phyloP scores from a whole-genome alignment of 1,139 yeast genomes.

The Pneumocystis sp. region DNA sequence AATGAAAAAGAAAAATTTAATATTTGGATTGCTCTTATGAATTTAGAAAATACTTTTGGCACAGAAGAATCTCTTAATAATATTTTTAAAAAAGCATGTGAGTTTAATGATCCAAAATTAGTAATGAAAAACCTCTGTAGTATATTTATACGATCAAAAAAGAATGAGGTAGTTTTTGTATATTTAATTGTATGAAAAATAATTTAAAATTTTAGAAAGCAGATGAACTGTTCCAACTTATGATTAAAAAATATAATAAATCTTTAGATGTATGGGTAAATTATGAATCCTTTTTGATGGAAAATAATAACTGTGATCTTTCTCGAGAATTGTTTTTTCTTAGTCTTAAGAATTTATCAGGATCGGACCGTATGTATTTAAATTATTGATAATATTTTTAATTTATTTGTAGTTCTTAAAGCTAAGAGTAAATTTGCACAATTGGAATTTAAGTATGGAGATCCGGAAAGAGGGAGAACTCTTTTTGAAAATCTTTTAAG shows the following conservation, averaged over 20 bases:
- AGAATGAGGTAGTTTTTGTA: background rate
- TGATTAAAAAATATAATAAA: slow-evolving; percentile 69
- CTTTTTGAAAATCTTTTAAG: slow-evolving; percentile 81
- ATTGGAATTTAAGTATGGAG: slow-evolving; percentile 74
- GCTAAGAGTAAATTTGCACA: slow-evolving; percentile 79
- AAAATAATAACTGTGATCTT: slow-evolving; percentile 30
- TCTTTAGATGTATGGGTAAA: slow-evolving; percentile 54
- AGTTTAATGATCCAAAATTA: slow-evolving; percentile 66
- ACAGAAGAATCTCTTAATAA: slow-evolving; percentile 67
- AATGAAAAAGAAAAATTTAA: slow-evolving; percentile 89
- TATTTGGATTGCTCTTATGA: slow-evolving; percentile 88
- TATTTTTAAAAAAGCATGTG: slow-evolving; percentile 67
- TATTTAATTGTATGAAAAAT: background rate
- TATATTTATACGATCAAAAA: slow-evolving; percentile 11
- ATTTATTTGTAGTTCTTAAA: slow-evolving; percentile 37
- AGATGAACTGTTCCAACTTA: slow-evolving; percentile 45
- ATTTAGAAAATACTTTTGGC: slow-evolving; percentile 89
- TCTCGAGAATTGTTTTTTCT: slow-evolving; percentile 58
- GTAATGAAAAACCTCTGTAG: slow-evolving; percentile 9
- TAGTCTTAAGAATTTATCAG: slow-evolving; percentile 59
- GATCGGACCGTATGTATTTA: slow-evolving; percentile 35
- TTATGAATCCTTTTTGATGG: slow-evolving; percentile 57
- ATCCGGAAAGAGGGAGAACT: slow-evolving; percentile 86
- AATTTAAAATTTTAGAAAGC: slow-evolving; percentile 44
- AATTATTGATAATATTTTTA: background rate